Conservation (phyloP, 208 protist genomes). For the Herpetomonas samuelpessoai region DNA sequence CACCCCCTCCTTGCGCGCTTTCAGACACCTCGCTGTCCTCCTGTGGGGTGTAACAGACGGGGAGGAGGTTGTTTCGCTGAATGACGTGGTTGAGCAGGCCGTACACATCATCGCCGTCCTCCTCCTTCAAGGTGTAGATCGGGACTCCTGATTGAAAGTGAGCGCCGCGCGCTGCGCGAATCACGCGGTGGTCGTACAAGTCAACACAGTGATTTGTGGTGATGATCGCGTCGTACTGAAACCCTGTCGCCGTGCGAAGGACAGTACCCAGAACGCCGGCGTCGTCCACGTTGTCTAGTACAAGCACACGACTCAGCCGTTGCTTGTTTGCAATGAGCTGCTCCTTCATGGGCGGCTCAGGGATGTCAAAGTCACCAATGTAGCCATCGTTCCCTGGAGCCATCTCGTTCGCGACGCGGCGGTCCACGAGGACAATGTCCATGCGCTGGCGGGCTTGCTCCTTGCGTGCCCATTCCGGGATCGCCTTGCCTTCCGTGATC, state of each 20-base stretch:
- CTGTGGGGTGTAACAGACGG: constrained; percentile 60
- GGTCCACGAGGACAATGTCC: constrained; percentile 63
- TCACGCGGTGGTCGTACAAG: constrained; percentile 85
- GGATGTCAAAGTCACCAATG: constrained; percentile 86
- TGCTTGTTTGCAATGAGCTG: constrained; percentile 85
- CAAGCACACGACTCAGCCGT: constrained; percentile 75
- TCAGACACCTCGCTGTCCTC: constrained; percentile 20
- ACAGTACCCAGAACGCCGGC: constrained; percentile 78
- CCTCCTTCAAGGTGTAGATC: constrained; percentile 80
- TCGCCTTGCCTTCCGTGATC: constrained; percentile 46
- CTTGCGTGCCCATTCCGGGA: constrained; percentile 50
- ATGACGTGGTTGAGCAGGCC: constrained; percentile 84
- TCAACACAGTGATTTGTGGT: constrained; percentile 86
- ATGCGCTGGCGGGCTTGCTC: constrained; percentile 11
- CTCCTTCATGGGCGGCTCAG: constrained; percentile 76
- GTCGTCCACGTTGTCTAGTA: constrained; percentile 90
- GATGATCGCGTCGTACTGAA: constrained; percentile 88
- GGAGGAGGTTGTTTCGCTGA: constrained; percentile 71
- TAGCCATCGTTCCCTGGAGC: constrained; percentile 82
- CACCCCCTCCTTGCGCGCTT: no score
- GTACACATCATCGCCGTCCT: constrained; percentile 88
- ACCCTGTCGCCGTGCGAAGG: constrained; percentile 71
- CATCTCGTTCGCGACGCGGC: constrained; percentile 44
- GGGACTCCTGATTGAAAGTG: constrained; percentile 84
- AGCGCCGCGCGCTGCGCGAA: constrained; percentile 78